Evolutionary conservation across 2,329 filamentous ascomycete genomes (phyloP), one percentile per base, ranked within the genome.

Genomic region (Aspergillus hortae): DNA sequence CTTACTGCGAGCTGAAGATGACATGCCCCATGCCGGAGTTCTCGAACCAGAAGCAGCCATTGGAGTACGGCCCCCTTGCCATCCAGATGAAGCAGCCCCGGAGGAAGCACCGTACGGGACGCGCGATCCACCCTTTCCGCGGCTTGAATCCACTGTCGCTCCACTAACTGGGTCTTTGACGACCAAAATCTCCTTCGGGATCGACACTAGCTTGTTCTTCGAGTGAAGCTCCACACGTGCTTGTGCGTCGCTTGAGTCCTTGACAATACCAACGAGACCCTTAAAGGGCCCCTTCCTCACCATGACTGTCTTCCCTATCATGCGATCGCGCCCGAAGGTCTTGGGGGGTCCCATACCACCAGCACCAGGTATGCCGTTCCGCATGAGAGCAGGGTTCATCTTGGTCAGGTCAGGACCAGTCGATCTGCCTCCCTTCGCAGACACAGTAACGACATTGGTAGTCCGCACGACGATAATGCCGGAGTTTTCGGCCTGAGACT

Each of bases 181-280:
- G 21, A 83, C 83, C n/a, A 99, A 76, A 52, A 87, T 83, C 10
- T 88, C 86, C 67, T 95, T 95, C 17, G 85, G 82, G 33, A 97
- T 84, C 6, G 87, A 91, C 56, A 97, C 84, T 14, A 89, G 88
- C 78, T 96, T 97, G 74, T 86, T 90, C 77, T 95, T 96, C 5
- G 92, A 92, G 68, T 97, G 92, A 36, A 99, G 77, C 73, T 99
- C 94, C 40, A 99, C 88, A 57, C 92, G 88, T 27, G 90, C 92
- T 64, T 88, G 84, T 3, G 83, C 83, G 62, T 95, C 92, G 6
- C 90, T 95, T 1, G 92, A 88, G 67, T 97, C 92, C 68, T 96
- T 96, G 62, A 99, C 92, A 59, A 96, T 95, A 62, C 94, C 94
- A 40, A 97, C 78, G 41, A 96, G 80, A 51, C 92, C 92, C 74